Percentiles rank a stretch among this genome's conserved stretches.
These are phyloP conservation scores for Solanum habrochaites DNA, from an alignment of 257 asterid genomes.

Conservation along the genomic window DNA sequence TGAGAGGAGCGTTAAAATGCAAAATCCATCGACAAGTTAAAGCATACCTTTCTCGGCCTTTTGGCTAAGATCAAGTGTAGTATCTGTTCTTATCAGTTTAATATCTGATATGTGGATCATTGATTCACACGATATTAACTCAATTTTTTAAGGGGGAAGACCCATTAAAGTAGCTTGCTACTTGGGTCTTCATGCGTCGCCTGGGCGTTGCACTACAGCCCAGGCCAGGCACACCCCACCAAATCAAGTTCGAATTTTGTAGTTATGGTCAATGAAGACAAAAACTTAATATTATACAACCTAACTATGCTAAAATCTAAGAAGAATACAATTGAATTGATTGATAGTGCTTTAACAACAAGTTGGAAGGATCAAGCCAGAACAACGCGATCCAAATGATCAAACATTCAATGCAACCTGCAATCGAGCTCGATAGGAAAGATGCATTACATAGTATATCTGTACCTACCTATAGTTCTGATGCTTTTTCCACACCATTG, in stretches of 20 bases:
- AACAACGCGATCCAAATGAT: background rate
- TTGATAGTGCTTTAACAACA: too few relatives aligned
- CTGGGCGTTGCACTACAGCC: background rate
- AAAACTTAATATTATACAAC: too few relatives aligned
- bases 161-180: background rate
- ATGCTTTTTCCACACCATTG: conserved; percentile 31
- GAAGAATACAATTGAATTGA: too few relatives aligned
- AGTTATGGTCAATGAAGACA: too few relatives aligned
- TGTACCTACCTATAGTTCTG: conserved; percentile 13
- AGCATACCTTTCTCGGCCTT: conserved; percentile 33
- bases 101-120: background rate
- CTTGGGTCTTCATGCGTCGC: background rate
- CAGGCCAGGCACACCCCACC: background rate
- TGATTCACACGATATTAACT: background rate
- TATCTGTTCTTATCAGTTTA: background rate
- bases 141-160: background rate
- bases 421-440: background rate
- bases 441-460: background rate
- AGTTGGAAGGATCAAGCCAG: too few relatives aligned
- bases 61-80: conserved; percentile 20
- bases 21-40: fast-evolving
- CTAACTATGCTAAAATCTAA: too few relatives aligned
- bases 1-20: background rate
- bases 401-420: background rate
- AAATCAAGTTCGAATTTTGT: background rate